Evolutionary conservation across 108 stramenopile species (phyloP).

Genomic region (Cyclostephanos invisitatus): DNA sequence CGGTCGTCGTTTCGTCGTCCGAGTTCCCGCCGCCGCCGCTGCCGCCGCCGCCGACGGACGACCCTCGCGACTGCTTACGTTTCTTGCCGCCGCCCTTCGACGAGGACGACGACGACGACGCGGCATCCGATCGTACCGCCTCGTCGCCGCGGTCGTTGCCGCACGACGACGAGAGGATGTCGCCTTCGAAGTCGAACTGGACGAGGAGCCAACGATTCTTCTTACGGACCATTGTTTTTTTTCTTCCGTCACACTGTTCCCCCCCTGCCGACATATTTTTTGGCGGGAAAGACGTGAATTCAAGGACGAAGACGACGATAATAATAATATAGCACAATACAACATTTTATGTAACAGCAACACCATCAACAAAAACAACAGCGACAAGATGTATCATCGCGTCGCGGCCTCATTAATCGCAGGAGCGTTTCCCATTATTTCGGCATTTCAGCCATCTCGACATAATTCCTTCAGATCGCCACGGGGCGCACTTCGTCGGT

Average conservation of each 20-base stretch:
- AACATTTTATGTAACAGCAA: too few relatives aligned
- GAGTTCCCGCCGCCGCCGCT: too few relatives aligned
- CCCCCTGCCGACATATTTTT: too few relatives aligned
- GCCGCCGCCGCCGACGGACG: constrained; percentile 7
- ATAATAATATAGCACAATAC: too few relatives aligned
- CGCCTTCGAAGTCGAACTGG: constrained; percentile 52
- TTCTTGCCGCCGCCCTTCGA: constrained; percentile 28
- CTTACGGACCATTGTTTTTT: constrained; percentile 78
- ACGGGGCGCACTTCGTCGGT: background rate
- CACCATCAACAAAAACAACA: too few relatives aligned
- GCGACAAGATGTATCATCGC: constrained; percentile 15
- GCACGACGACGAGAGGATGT: constrained; percentile 21
- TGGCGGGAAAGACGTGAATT: too few relatives aligned
- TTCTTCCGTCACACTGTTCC: too few relatives aligned
- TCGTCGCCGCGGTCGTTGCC: constrained; percentile 2
- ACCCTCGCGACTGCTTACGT: constrained; percentile 18
- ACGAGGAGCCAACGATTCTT: constrained; percentile 75
- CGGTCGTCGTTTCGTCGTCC: too few relatives aligned
- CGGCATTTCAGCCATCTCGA: constrained; percentile 17
- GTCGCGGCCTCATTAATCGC: constrained; percentile 14
- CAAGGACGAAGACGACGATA: too few relatives aligned
- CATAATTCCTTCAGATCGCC: constrained; percentile 8
- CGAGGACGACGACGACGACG: background rate
- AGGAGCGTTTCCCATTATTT: constrained; percentile 3
- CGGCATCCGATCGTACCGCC: background rate